Conservation (phyloP, 164 flowering plant species). For the Cinnamomum micranthum region DNA sequence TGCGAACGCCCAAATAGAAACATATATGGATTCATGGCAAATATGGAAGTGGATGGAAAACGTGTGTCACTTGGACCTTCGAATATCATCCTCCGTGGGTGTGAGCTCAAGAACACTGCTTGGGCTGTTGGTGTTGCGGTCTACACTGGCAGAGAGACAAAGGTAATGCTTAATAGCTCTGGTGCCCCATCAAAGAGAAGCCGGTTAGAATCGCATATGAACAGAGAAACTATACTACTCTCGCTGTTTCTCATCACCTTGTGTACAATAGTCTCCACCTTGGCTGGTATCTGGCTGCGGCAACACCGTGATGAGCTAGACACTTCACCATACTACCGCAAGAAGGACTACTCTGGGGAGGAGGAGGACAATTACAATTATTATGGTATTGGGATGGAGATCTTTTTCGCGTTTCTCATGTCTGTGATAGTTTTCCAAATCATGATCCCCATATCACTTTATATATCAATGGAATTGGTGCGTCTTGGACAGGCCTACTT, state of each 20-base stretch:
- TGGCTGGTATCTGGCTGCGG: constrained; percentile 74
- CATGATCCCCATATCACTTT: constrained; percentile 95
- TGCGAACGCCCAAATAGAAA: constrained; percentile 95
- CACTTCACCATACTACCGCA: constrained; percentile 57
- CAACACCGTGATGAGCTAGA: constrained; percentile 63
- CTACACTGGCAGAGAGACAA: constrained; percentile 87
- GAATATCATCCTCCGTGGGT: constrained; percentile 87
- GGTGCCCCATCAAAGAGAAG: constrained; percentile 98
- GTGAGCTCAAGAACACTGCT: constrained; percentile 86
- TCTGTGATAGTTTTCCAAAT: constrained; percentile 93
- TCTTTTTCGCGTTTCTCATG: constrained; percentile 83
- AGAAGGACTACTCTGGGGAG: constrained; percentile 41
- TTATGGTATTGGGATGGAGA: constrained; percentile 76
- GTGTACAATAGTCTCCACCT: constrained; percentile 59
- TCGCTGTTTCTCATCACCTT: constrained; percentile 62
- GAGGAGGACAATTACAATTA: constrained; percentile 47
- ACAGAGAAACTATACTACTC: constrained; percentile 71
- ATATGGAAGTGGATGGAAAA: constrained; percentile 87
- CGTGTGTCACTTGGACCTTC: constrained; percentile 87
- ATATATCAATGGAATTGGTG: constrained; percentile 98
- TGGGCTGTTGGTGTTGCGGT: constrained; percentile 91
- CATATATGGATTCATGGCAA: constrained; percentile 88
- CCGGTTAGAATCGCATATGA: constrained; percentile 82
- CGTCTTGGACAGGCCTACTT: constrained; percentile 96
- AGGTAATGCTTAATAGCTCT: constrained; percentile 94